Conservation (phyloP, 768 basidiomycete genomes). For the Calocybe indica region DNA sequence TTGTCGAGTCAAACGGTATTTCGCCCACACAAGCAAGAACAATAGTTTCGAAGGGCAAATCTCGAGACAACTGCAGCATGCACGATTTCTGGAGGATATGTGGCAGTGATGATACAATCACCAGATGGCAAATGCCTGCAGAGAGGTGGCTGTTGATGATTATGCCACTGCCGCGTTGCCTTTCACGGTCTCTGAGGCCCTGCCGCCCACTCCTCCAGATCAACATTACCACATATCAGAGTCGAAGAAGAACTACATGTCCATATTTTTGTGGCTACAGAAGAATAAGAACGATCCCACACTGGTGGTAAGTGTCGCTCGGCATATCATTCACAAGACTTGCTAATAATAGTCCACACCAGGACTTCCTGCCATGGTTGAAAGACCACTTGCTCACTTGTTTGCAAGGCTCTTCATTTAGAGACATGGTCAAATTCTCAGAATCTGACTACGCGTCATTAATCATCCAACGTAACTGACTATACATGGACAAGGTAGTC, state of each 20-base stretch:
- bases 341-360: not conserved
- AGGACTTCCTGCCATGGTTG: not conserved
- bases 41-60: conserved; percentile 17
- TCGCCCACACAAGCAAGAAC: conserved; percentile 24
- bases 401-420: not conserved
- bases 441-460: conserved; percentile 13
- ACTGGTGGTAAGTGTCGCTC: not conserved
- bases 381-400: not conserved
- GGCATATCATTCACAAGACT: too few species aligned
- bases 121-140: not conserved
- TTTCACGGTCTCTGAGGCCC: not conserved
- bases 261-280: conserved; percentile 10
- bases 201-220: not conserved
- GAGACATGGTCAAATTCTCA: not conserved
- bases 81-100: conserved; percentile 9
- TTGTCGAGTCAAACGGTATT: conserved; percentile 24
- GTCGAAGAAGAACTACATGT: conserved; percentile 18
- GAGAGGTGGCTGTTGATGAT: not conserved
- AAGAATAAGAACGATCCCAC: not conserved
- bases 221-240: conserved; percentile 15
- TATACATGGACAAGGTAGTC: conserved; percentile 24
- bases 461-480: conserved; percentile 15
- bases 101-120: not conserved
- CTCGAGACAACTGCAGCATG: conserved; percentile 7
- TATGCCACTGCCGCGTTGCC: not conserved